phyloP scores from a whole-genome alignment of 1,284 basidiomycete genomes.

The Marasmius oreades region DNA sequence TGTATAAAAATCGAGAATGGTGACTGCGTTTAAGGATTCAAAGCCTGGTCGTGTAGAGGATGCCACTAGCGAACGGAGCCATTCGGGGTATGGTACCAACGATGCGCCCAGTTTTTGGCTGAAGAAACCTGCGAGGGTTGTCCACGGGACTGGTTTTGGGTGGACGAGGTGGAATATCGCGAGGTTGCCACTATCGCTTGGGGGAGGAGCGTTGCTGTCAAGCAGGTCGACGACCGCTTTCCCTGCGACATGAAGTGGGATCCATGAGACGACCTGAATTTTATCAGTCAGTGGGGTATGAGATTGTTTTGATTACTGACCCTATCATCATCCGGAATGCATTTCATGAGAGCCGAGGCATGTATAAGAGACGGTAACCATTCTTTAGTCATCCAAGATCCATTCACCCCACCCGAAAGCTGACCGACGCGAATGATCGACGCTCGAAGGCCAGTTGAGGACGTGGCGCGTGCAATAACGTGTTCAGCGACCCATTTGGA shows the following conservation, averaged over 20 bases:
- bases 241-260: not conserved
- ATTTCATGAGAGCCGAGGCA: too few species aligned
- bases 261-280: slow-evolving; percentile 1
- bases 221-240: not conserved
- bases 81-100: not conserved
- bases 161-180: not conserved
- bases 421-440: slow-evolving; percentile 13
- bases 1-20: not conserved
- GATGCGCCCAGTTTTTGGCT: not conserved
- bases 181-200: not conserved
- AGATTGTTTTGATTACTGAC: too few species aligned
- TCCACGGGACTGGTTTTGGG: not conserved
- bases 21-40: not conserved
- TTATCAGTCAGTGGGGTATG: not conserved
- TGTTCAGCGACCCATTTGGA: slow-evolving; percentile 21
- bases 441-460: not conserved
- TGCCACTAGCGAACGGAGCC: not conserved
- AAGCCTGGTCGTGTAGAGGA: not conserved
- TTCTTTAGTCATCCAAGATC: slow-evolving; percentile 28
- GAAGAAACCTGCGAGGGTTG: not conserved
- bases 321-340: too few species aligned
- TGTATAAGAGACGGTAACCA: too few species aligned
- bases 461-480: slow-evolving; percentile 10
- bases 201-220: too few species aligned
- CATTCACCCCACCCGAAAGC: slow-evolving; percentile 22